Evolutionary conservation across 805 yeast species (phyloP), one percentile per base, ranked within the genome.

Genomic region (Saccharomycopsis microspora): DNA sequence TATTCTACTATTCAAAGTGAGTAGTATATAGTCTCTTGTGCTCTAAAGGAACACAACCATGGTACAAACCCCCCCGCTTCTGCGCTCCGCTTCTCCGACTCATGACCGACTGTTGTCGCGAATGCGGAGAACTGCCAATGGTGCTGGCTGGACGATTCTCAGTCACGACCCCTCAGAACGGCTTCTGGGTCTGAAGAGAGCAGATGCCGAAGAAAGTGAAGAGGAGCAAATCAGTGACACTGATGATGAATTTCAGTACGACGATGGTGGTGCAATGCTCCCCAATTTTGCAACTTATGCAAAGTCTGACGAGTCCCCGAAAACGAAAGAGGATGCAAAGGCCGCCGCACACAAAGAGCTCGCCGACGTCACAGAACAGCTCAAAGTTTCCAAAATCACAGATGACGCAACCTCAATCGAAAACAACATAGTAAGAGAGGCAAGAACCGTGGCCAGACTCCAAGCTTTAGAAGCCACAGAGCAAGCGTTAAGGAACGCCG

Each of bases 91-190:
- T 19, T 19, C 19, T 6, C 40, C 19, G 19, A 19, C 19, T 19
- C 19, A 19, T 19, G 19, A 19, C 19, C 19, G 53, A 33, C 44
- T 47, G 11, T 36, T 49, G 33, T 43, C 47, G 34, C 39, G 53
- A 5, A 44, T 50, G 4, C 30, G 53, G 34, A 40, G 49, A 36
- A 42, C 42, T 5, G 35, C 42, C 28, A 42, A 50, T 30, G 50
- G 48, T n/a, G 36, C 75, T 48, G 74, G 74, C 55, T 82, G 83
- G 79, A 74, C 85, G 0, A 79, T 84, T 39, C 70, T 85, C 43
- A 74, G 75, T 47, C 84, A 78, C 55, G 89, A 84, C 56, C 94
- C 94, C 0, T 79, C 80, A 53, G 83, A 80, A 56, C 65, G 93
- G 50, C 60, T 82, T 6, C 30, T 10, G 28, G 33, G 9, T 11